A percentile compares a stretch with the other conserved stretches of the same genome.
Evolutionary conservation across 306 rosid species (phyloP).

Genomic region (Acacia confusa): DNA sequence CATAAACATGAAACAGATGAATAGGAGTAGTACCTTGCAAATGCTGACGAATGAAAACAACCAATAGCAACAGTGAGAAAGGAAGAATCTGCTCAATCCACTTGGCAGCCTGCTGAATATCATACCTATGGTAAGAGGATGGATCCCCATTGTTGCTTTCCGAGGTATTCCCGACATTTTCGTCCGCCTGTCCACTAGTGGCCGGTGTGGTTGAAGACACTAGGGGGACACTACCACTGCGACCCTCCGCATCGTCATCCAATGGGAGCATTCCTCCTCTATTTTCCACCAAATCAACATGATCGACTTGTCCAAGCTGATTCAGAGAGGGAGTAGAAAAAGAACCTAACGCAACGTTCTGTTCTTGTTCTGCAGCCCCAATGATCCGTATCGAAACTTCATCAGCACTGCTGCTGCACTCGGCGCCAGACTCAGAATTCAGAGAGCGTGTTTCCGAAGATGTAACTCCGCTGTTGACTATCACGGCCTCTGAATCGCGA

Average conservation of each 20-base stretch:
- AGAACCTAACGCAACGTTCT: conserved; percentile 24
- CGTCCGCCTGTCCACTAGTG: conserved; percentile 43
- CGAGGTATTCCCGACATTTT: conserved; percentile 39
- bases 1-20: conserved; percentile 20
- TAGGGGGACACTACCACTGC: conserved; percentile 48
- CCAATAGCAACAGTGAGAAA: conserved; percentile 66
- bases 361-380: conserved; percentile 60
- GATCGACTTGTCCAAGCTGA: conserved; percentile 39
- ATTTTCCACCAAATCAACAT: conserved; percentile 39
- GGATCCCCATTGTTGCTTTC: conserved; percentile 57
- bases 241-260: conserved; percentile 44
- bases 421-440: conserved; percentile 20
- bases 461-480: conserved; percentile 37
- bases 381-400: conserved; percentile 82
- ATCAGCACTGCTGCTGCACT: conserved; percentile 40
- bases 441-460: conserved; percentile 41
- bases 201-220: conserved; percentile 45
- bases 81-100: conserved; percentile 95
- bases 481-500: conserved; percentile 41
- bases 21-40: conserved; percentile 65
- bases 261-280: conserved; percentile 34
- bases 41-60: conserved; percentile 91
- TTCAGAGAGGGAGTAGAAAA: conserved; percentile 22
- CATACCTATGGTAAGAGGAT: conserved; percentile 68
- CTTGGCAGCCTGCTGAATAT: conserved; percentile 76